These are phyloP conservation scores for Amylostereum areolatum DNA, from an alignment of 1,284 basidiomycete species.

Conservation along the genomic window DNA sequence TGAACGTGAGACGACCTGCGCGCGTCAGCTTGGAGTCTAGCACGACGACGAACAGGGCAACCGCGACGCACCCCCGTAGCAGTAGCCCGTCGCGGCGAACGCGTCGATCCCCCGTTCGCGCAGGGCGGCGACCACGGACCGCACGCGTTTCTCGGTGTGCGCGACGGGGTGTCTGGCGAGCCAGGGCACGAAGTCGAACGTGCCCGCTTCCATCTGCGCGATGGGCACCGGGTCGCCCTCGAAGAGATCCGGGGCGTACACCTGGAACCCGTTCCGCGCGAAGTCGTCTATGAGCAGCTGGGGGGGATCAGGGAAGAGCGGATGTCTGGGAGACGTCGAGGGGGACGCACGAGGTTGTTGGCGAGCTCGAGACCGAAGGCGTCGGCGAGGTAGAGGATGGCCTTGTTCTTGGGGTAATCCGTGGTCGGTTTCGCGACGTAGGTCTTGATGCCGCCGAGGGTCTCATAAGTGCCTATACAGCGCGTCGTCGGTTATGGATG, in stretches of 20 bases:
- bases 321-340: not conserved
- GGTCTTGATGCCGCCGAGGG: conserved; percentile 39
- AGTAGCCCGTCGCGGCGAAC: not conserved
- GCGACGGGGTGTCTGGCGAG: not conserved
- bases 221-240: conserved; percentile 31
- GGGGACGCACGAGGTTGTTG: conserved; percentile 34
- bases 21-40: no score
- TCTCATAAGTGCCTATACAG: conserved; percentile 27
- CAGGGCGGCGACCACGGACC: not conserved
- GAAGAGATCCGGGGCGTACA: conserved; percentile 39
- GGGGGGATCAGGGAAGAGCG: not conserved
- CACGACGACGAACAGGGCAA: no score
- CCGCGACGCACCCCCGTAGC: no score
- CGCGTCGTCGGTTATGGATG: not conserved
- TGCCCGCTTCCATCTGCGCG: not conserved
- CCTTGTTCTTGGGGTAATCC: conserved; percentile 47
- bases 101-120: not conserved
- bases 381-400: conserved; percentile 45
- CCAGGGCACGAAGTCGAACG: not conserved
- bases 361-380: conserved; percentile 41
- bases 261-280: conserved; percentile 45
- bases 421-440: conserved; percentile 42
- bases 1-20: not conserved
- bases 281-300: conserved; percentile 45
- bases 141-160: not conserved